phyloP scores from a whole-genome alignment of 163 green algal species.

The Prototheca wickerhamii region DNA sequence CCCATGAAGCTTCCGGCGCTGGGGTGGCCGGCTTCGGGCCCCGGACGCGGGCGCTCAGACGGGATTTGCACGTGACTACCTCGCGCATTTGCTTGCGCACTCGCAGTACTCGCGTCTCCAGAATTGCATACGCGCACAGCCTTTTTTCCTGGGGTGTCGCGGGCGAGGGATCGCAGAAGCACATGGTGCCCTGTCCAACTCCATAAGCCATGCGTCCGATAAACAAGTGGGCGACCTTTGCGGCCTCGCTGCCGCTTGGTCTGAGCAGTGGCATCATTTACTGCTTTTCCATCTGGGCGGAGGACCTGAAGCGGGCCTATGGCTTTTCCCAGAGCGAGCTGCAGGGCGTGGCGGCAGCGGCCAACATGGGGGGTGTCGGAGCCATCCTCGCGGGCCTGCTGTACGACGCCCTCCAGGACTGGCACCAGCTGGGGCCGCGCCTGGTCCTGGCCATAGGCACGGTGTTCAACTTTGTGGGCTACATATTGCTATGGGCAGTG shows the following conservation, averaged over 20 bases:
- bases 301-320: conserved; percentile 15
- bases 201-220: conserved; percentile 1
- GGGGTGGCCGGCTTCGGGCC: too few relatives aligned
- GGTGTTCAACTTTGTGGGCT: conserved; percentile 22
- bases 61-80: too few relatives aligned
- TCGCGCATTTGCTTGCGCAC: too few relatives aligned
- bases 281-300: conserved; percentile 24
- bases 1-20: too few relatives aligned
- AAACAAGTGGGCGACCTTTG: conserved; percentile 25
- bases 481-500: conserved; percentile 26
- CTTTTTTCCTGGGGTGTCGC: too few relatives aligned
- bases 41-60: too few relatives aligned
- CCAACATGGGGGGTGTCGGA: conserved; percentile 27
- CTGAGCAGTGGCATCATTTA: conserved; percentile 11
- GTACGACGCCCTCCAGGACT: conserved; percentile 33
- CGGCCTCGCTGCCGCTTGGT: conserved; percentile 3
- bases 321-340: conserved; percentile 26
- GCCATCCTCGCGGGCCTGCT: conserved; percentile 39
- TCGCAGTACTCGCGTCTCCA: too few relatives aligned
- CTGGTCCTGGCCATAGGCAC: conserved; percentile 22
- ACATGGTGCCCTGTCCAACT: too few relatives aligned
- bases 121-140: too few relatives aligned
- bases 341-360: conserved; percentile 14
- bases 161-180: too few relatives aligned
- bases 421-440: conserved; percentile 30